phyloP scores from a whole-genome alignment of 2,329 filamentous ascomycete genomes.

The Scopulariopsis brevicaulis region DNA sequence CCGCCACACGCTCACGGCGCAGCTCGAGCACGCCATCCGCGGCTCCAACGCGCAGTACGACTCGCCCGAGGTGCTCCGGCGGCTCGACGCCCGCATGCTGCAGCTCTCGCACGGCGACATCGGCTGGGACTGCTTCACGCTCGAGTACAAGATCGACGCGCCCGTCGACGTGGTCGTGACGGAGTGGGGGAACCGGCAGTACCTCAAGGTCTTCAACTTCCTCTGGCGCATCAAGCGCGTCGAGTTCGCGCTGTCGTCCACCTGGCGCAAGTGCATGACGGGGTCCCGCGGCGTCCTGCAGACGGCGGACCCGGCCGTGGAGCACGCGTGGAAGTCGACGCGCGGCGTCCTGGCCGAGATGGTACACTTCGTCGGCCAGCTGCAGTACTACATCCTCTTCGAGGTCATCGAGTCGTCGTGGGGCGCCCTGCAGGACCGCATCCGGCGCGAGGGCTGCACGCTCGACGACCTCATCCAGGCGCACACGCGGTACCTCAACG shows the following conservation, averaged over 20 bases:
- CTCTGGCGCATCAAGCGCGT: conserved; percentile 97
- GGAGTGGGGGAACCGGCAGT: conserved; percentile 89
- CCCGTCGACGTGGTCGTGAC: conserved; percentile 96
- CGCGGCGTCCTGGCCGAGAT: conserved; percentile 88
- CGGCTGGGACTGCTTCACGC: conserved; percentile 97
- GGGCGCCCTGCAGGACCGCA: conserved; percentile 75
- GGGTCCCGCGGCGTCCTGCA: conserved; percentile 84
- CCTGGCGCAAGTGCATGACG: conserved; percentile 94
- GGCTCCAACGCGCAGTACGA: conserved; percentile 97
- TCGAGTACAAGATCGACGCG: conserved; percentile 96
- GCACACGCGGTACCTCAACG: conserved; percentile 80
- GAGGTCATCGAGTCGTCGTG: conserved; percentile 96
- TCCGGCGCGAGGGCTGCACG: conserved; percentile 77
- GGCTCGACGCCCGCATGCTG: conserved; percentile 95
- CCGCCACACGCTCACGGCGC: conserved; percentile 91
- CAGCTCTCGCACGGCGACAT: conserved; percentile 95
- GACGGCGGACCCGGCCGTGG: conserved; percentile 56
- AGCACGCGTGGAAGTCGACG: conserved; percentile 79
- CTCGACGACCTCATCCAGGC: conserved; percentile 91
- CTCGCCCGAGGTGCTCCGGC: conserved; percentile 76
- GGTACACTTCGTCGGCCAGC: conserved; percentile 94
- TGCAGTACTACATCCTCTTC: conserved; percentile 98
- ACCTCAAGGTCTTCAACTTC: conserved; percentile 98
- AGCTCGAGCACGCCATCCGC: conserved; percentile 92
- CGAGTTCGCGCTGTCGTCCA: conserved; percentile 82